These are phyloP conservation scores for Umbilicus rupestris DNA, from an alignment of 164 flowering plant species.

Conservation along the genomic window DNA sequence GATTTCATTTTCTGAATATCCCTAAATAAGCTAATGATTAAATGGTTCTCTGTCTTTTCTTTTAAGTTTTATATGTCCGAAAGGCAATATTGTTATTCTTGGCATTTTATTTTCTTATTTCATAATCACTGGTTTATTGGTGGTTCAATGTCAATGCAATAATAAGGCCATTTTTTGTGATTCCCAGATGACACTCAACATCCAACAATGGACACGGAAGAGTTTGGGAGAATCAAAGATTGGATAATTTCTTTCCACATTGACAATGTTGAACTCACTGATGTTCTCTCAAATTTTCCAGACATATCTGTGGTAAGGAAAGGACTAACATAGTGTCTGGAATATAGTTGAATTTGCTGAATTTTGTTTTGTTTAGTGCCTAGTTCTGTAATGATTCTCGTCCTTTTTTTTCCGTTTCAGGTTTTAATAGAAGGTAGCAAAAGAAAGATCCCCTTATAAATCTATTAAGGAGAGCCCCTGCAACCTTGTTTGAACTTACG, in stretches of 20 bases:
- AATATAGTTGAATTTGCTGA: neutral
- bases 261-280: conserved; percentile 53
- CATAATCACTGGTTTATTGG: neutral
- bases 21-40: neutral
- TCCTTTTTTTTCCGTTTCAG: conserved; percentile 30
- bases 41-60: neutral
- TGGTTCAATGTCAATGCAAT: neutral
- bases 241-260: conserved; percentile 57
- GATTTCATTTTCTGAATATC: neutral
- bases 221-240: conserved; percentile 50
- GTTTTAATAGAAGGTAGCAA: conserved; percentile 69
- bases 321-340: neutral
- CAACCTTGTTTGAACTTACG: neutral
- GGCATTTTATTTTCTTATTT: neutral
- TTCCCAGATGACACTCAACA: conserved; percentile 74
- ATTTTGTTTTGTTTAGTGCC: neutral
- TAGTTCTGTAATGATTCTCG: neutral
- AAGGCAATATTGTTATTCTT: neutral
- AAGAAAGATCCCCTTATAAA: conserved; percentile 7
- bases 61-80: neutral
- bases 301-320: conserved; percentile 67
- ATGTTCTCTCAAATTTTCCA: conserved; percentile 72
- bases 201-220: conserved; percentile 58
- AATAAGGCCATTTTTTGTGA: neutral
- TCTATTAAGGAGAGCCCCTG: neutral